These are phyloP conservation scores for Niebla homalea DNA, from an alignment of 495 filamentous ascomycete species.

Conservation along the genomic window DNA sequence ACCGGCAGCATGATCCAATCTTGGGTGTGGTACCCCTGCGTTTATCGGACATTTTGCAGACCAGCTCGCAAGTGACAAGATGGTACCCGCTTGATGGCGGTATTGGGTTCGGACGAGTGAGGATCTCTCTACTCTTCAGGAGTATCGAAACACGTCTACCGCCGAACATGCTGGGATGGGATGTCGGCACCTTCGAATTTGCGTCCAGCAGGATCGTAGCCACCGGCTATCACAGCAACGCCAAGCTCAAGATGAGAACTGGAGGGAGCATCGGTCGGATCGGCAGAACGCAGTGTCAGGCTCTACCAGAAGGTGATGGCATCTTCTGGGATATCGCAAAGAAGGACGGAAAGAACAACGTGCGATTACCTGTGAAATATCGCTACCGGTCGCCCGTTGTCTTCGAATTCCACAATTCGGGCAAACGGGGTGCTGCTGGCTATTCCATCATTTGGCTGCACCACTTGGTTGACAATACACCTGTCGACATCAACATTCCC, in stretches of 20 bases:
- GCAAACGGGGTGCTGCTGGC: conserved; percentile 53
- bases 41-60: conserved; percentile 74
- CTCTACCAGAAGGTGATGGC: conserved; percentile 43
- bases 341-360: conserved; percentile 36
- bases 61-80: conserved; percentile 61
- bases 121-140: conserved; percentile 80
- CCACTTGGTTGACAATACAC: conserved; percentile 66
- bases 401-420: conserved; percentile 64
- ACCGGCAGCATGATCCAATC: conserved; percentile 87
- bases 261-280: conserved; percentile 72
- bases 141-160: conserved; percentile 74
- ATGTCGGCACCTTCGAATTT: conserved; percentile 90
- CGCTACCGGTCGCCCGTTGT: conserved; percentile 79
- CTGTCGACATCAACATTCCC: conserved; percentile 63
- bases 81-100: conserved; percentile 60
- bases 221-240: conserved; percentile 38
- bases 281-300: conserved; percentile 39
- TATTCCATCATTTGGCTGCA: conserved; percentile 81
- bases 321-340: conserved; percentile 56
- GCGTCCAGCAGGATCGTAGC: conserved; percentile 49
- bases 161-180: conserved; percentile 72
- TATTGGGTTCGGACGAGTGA: conserved; percentile 71
- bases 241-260: conserved; percentile 65
- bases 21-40: conserved; percentile 82
- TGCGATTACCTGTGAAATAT: conserved; percentile 77